Evolutionary conservation across 768 basidiomycete genomes (phyloP).

Genomic region (Cystoderma amianthinum): DNA sequence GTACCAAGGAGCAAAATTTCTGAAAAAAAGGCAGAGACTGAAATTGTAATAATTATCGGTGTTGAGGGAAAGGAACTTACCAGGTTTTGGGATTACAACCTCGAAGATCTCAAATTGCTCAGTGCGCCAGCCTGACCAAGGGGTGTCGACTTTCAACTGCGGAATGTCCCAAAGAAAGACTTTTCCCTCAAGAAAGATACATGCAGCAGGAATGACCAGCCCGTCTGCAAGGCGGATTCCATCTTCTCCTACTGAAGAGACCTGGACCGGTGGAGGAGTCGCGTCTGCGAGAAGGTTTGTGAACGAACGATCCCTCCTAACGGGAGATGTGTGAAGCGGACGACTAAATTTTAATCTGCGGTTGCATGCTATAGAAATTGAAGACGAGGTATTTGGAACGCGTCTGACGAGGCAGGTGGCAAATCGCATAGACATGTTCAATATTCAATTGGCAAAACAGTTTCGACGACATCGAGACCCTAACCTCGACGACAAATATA

Average conservation of each 20-base stretch:
- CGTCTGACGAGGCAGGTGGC: no score
- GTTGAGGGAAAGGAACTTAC: constrained; percentile 45
- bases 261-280: constrained; percentile 63
- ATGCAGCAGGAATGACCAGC: constrained; percentile 67
- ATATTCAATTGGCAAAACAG: constrained; percentile 7
- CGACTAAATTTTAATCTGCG: constrained; percentile 4
- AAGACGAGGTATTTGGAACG: no score
- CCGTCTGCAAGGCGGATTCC: constrained; percentile 78
- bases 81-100: constrained; percentile 77
- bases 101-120: constrained; percentile 81
- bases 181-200: constrained; percentile 80
- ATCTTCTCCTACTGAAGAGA: constrained; percentile 51
- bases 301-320: constrained; percentile 29
- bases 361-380: not conserved
- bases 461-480: not conserved
- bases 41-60: not conserved
- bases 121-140: constrained; percentile 64
- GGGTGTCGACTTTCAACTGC: constrained; percentile 17
- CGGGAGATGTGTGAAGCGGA: constrained; percentile 11
- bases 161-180: constrained; percentile 91
- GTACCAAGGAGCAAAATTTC: constrained; percentile 92
- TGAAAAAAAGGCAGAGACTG: constrained; percentile 17
- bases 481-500: not conserved
- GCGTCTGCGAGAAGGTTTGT: constrained; percentile 73
- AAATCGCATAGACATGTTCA: no score